A percentile compares a stretch with the other conserved stretches of the same genome.
phyloP scores from a whole-genome alignment of 2,329 filamentous ascomycete species.

The Aspergillus tanneri region DNA sequence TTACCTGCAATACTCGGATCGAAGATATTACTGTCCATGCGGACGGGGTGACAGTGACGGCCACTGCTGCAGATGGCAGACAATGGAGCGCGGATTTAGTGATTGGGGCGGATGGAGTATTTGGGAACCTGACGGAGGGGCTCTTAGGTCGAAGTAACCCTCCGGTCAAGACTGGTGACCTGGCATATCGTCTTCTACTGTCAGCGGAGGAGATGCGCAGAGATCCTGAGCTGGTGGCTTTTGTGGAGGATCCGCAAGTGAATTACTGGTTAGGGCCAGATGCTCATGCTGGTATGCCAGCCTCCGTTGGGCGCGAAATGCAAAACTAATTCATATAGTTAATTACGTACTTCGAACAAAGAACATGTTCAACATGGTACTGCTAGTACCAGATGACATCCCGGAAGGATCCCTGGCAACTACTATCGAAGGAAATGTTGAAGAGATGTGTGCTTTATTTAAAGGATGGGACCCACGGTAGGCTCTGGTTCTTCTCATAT shows the following conservation, averaged over 20 bases:
- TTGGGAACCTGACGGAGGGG: slow-evolving; percentile 41
- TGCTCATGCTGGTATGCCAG: slow-evolving; percentile 47
- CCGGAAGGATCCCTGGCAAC: slow-evolving; percentile 53
- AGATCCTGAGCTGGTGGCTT: slow-evolving; percentile 46
- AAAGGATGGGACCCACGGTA: slow-evolving; percentile 57
- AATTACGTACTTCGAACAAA: slow-evolving; percentile 62
- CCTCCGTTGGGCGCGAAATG: too few species aligned
- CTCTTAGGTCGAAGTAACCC: slow-evolving; percentile 48
- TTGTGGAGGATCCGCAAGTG: slow-evolving; percentile 50
- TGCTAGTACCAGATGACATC: slow-evolving; percentile 64
- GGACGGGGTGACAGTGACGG: slow-evolving; percentile 38
- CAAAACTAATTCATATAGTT: slow-evolving; percentile 39
- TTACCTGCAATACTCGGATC: slow-evolving; percentile 49
- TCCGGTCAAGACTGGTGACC: slow-evolving; percentile 54
- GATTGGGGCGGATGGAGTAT: slow-evolving; percentile 29
- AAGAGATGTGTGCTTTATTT: slow-evolving; percentile 56
- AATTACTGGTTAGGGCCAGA: slow-evolving; percentile 57
- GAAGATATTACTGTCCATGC: slow-evolving; percentile 41
- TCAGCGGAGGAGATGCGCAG: slow-evolving; percentile 50
- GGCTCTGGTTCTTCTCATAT: not conserved
- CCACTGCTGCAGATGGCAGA: slow-evolving; percentile 30
- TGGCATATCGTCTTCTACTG: slow-evolving; percentile 57
- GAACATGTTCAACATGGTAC: slow-evolving; percentile 50
- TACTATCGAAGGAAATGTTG: slow-evolving; percentile 50
- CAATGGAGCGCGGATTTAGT: slow-evolving; percentile 27